Base-by-base conservation (phyloP, 1,139 yeast genomes). In the Zygoascus hellenicus region DNA sequence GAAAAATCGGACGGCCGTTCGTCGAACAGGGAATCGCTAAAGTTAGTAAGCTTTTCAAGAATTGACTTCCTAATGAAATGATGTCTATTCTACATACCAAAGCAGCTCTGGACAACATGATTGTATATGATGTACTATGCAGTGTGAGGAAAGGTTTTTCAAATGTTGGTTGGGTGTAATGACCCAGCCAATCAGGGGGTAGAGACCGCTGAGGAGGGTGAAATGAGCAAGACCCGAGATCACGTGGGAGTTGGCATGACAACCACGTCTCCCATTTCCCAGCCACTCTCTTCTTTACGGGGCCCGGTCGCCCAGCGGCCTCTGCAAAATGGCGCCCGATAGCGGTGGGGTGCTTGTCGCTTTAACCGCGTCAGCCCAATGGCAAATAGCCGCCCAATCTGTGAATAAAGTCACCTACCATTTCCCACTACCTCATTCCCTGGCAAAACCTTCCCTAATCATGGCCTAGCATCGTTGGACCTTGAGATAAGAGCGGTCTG, bases 1-100 rank as follows among this genome's bases (percentile, higher is more conserved):
- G 54, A 55, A 53, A 42, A 56, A 53, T 43, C 58, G 56, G 46
- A 55, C 51, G 41, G 43, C 34, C 39, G 50, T 37, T 42, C 50
- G 45, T 45, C 48, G 46, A 42, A 45, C 41, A 42, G 54, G 51
- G 31, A 47, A 43, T 40, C 50, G 54, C 46, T 43, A 31, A 33
- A 19, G 43, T 41, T 41, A 41, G 43, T n/a, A 16, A 14, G 13
- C 29, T n/a, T 16, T 13, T 15, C 34, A 14, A 5, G 34, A 39
- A 30, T 29, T 29, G 35, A 6, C 11, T 15, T 6, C 7, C 5
- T 5, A 10, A 9, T 4, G 26, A 10, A 2, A 28, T 9, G 31
- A 11, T 32, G 17, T n/a, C 6, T 11, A 10, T n/a, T 4, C 11
- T 17, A 41, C 43, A 2, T 41, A 41, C 43, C 35, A 41, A 34